phyloP scores from a whole-genome alignment of 192 early-diverging fungal species.

The Jimgerdemannia lactiflua region DNA sequence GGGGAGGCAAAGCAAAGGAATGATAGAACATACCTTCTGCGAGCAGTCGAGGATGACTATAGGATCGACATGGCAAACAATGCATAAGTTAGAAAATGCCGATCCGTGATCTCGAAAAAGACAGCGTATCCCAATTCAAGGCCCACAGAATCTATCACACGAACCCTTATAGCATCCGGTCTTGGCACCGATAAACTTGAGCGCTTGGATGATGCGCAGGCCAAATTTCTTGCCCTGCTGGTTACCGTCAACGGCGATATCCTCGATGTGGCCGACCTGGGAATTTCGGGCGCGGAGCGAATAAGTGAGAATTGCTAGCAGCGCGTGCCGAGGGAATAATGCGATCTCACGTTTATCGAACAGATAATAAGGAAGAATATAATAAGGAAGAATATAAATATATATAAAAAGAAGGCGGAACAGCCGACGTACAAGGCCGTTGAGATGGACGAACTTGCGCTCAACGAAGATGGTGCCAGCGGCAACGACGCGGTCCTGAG shows the following conservation, averaged over 20 bases:
- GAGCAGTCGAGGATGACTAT: slow-evolving; percentile 57
- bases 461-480: slow-evolving; percentile 82
- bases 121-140: no score
- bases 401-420: slow-evolving; percentile 2
- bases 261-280: slow-evolving; percentile 82
- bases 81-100: no score
- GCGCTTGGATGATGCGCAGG: slow-evolving; percentile 71
- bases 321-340: no score
- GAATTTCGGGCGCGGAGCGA: not conserved
- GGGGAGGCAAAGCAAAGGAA: not conserved
- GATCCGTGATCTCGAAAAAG: no score
- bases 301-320: no score
- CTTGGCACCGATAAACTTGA: slow-evolving; percentile 78
- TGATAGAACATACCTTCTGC: slow-evolving; percentile 40
- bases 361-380: slow-evolving; percentile 1
- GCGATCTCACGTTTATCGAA: not conserved
- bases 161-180: slow-evolving; percentile 82
- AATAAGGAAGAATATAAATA: not conserved
- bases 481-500: slow-evolving; percentile 62
- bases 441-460: slow-evolving; percentile 80
- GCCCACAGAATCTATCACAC: not conserved
- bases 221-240: slow-evolving; percentile 63
- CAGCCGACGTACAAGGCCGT: slow-evolving; percentile 56
- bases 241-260: slow-evolving; percentile 58
- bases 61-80: not conserved